Percentiles rank a stretch among this genome's conserved stretches.
These are phyloP conservation scores for Delitschia confertaspora DNA, from an alignment of 495 filamentous ascomycete genomes.

Conservation along the genomic window DNA sequence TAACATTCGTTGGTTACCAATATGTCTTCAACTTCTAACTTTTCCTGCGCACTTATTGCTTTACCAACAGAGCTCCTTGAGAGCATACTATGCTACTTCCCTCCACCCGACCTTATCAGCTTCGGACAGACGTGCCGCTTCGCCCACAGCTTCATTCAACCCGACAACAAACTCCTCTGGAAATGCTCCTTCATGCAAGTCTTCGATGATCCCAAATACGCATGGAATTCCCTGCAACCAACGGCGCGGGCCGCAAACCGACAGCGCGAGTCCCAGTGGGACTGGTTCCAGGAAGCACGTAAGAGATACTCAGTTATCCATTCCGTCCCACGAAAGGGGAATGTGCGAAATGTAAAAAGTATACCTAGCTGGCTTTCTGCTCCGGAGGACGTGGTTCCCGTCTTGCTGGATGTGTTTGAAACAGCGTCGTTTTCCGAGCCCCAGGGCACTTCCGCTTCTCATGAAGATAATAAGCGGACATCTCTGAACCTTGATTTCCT, in stretches of 20 bases:
- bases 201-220: constrained; percentile 21
- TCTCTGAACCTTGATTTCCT: constrained; percentile 21
- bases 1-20: too few relatives aligned
- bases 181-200: constrained; percentile 11
- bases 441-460: too few relatives aligned
- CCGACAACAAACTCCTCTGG: constrained; percentile 21
- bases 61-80: constrained; percentile 23
- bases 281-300: constrained; percentile 15
- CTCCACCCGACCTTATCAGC: constrained; percentile 5
- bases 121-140: constrained; percentile 18
- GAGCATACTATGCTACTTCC: constrained; percentile 14
- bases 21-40: too few relatives aligned
- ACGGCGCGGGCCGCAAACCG: constrained; percentile 12
- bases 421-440: constrained; percentile 8
- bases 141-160: constrained; percentile 17
- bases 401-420: constrained; percentile 14
- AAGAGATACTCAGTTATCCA: constrained; percentile 7
- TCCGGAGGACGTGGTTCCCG: constrained; percentile 3
- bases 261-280: constrained; percentile 12
- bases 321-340: constrained; percentile 1
- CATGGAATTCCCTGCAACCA: constrained; percentile 12
- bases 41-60: too few relatives aligned
- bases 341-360: too few relatives aligned
- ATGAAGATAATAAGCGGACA: background rate
- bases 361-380: background rate